Conservation (phyloP, 2,329 filamentous ascomycete species). For the Microcyclospora tardicrescens region DNA sequence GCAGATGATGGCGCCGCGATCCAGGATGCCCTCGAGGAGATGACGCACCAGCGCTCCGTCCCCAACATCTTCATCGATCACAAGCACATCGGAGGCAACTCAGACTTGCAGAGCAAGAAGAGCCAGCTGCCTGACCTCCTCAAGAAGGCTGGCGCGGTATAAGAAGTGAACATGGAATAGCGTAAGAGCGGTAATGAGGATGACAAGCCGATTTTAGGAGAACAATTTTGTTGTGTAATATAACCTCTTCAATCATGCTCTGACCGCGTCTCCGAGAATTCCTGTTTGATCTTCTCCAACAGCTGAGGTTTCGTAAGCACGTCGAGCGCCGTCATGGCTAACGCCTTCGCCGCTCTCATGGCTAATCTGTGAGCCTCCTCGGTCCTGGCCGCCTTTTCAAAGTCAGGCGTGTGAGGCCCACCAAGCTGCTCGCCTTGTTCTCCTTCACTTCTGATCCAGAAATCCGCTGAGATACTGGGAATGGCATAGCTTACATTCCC, state of each 20-base stretch:
- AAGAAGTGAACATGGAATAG: conserved; percentile 8
- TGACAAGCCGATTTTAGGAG: no score
- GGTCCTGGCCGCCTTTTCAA: conserved; percentile 25
- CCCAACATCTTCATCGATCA: conserved; percentile 89
- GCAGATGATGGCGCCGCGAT: conserved; percentile 70
- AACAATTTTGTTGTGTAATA: not conserved
- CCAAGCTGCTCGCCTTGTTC: conserved; percentile 19
- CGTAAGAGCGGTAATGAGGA: no score
- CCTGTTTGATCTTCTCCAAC: conserved; percentile 15
- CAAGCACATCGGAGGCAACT: conserved; percentile 94
- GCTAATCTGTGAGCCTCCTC: conserved; percentile 23
- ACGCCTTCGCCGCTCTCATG: conserved; percentile 23
- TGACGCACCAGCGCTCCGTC: conserved; percentile 76
- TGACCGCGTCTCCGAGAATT: conserved; percentile 14
- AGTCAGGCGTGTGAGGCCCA: conserved; percentile 29
- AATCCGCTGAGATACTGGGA: conserved; percentile 42
- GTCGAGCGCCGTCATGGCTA: conserved; percentile 27
- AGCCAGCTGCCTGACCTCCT: conserved; percentile 51
- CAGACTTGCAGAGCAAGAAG: conserved; percentile 61
- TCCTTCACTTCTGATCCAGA: conserved; percentile 30
- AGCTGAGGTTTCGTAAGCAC: conserved; percentile 17
- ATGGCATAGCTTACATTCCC: conserved; percentile 46
- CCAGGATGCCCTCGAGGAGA: conserved; percentile 67
- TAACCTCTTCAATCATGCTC: not conserved
- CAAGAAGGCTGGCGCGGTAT: conserved; percentile 51